Base-by-base conservation (phyloP, 2,329 filamentous ascomycete species). In the Alternaria sp. region DNA sequence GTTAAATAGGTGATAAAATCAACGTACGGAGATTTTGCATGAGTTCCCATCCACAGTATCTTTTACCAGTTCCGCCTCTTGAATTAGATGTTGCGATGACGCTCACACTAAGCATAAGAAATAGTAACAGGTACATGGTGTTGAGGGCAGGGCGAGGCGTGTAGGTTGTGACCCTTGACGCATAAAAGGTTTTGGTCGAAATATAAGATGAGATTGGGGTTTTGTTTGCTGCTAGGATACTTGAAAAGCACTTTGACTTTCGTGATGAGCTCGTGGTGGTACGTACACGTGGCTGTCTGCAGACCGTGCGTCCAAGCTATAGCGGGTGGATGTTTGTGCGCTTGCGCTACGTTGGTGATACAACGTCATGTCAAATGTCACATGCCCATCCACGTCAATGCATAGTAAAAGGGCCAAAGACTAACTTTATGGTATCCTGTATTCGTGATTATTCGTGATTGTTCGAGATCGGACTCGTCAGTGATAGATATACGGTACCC, bases 11-110 rank as follows among this genome's bases (percentile, higher is more conserved):
- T 10, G 8, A 31, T 7, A 4, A 9, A 9, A 29, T 21, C 17
- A 39, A 48, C 42, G 13, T 48, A 60, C 60, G 29, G 17, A 56
- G 39, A 29, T 56, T 46, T 39, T 62, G 46, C 60, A 62, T 62
- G 28, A 62, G 56, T 54, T 62, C 60, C 60, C 60, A 62, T 24
- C 60, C 60, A 42, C 60, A 62, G 3, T 40, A 45, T 36, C 41
- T 29, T 13, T 24, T 28, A 10, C 9, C 34, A 29, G 23, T 28
- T 17, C 29, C 44, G 5, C 33, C 21, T 48, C 44, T 34, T 24
- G 21, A 7, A 1, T 1, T 17, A 14, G 21, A 48, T 34, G 14
- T 26, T 3, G 44, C 8, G 44, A 48, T 48, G 31, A 48, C 44
- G 2, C 44, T 24, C 21, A 9, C 31, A 10, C 24, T 10, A 13